Evolutionary conservation across 2,329 filamentous ascomycete genomes (phyloP).

Genomic region (Nemania sp.): DNA sequence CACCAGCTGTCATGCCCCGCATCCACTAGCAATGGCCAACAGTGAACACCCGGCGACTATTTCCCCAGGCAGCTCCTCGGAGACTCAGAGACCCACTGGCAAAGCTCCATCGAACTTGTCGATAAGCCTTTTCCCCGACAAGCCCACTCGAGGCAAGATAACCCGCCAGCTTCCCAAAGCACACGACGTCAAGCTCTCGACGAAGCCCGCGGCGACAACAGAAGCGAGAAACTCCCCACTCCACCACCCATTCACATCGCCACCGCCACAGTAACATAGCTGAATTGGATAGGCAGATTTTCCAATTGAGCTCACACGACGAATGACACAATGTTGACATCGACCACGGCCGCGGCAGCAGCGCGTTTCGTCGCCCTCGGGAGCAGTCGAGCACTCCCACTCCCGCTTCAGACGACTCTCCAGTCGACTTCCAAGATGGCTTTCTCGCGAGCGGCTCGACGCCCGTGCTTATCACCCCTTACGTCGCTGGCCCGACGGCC

Average conservation of each 20-base stretch:
- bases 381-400: constrained; percentile 30
- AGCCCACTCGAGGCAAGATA: not conserved
- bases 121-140: constrained; percentile 5
- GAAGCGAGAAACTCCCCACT: constrained; percentile 22
- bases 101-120: constrained; percentile 25
- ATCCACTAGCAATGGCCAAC: not conserved
- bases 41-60: not conserved
- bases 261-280: not conserved
- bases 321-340: constrained; percentile 35
- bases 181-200: constrained; percentile 28
- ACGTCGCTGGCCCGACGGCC: constrained; percentile 32
- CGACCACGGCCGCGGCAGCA: constrained; percentile 34
- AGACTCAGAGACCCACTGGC: constrained; percentile 14
- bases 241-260: not conserved
- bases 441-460: constrained; percentile 34
- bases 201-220: constrained; percentile 13
- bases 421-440: constrained; percentile 8
- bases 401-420: too few species aligned
- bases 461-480: constrained; percentile 32
- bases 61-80: constrained; percentile 4
- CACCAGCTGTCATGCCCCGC: not conserved
- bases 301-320: constrained; percentile 4
- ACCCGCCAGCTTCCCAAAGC: constrained; percentile 9
- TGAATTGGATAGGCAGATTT: not conserved
- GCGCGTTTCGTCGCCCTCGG: constrained; percentile 36